Evolutionary conservation across 2,329 filamentous ascomycete species (phyloP), one percentile per base, ranked within the genome.

Genomic region (Beauveria brongniartii): DNA sequence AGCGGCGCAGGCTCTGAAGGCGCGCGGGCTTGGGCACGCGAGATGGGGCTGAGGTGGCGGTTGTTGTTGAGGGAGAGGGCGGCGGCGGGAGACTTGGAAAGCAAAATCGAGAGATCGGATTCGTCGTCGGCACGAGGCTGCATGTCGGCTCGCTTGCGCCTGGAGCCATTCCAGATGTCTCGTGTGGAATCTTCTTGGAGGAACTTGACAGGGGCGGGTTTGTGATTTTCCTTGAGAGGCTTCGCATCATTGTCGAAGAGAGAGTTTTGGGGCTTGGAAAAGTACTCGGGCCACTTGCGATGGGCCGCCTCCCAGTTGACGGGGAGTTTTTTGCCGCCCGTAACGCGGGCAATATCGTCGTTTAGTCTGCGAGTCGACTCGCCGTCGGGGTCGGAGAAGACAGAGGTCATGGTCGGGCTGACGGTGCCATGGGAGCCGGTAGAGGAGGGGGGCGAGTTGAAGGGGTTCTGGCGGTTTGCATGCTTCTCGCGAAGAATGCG

Each of bases 371-470:
- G 78, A 46, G 80, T 82, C 34, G 80, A 82, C 69, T 83, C 81
- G 69, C 76, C 79, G 62, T 82, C 80, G 43, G 78, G 79, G 61
- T 78, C 77, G 61, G 80, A 78, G 63, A 82, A 80, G 66, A 83
- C 72, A 47, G 80, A 79, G 43, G 81, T 82, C 56, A 78, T 68
- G 51, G 80, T 83, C 59, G 79, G 77, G 67, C 79, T 82, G 64
- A 83, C 75, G 63, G 80, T 82, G 69, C 81, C 81, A 71, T 83
- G 81, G 57, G 80, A 81, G 60, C 81, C 81, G 34, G 81, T 83
- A 7, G 81, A 84, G 7, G 81, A 82, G 22, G 81, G 81, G 5
- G 82, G 82, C 22, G 81, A 83, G 71, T 81, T 82, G 73, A 82
- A 83, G 6, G 81, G 81, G 69, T 83, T 81, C 62, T 81, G 75